Conservation (phyloP, 139 green algal species). For the Chlamydomonas sp. region DNA sequence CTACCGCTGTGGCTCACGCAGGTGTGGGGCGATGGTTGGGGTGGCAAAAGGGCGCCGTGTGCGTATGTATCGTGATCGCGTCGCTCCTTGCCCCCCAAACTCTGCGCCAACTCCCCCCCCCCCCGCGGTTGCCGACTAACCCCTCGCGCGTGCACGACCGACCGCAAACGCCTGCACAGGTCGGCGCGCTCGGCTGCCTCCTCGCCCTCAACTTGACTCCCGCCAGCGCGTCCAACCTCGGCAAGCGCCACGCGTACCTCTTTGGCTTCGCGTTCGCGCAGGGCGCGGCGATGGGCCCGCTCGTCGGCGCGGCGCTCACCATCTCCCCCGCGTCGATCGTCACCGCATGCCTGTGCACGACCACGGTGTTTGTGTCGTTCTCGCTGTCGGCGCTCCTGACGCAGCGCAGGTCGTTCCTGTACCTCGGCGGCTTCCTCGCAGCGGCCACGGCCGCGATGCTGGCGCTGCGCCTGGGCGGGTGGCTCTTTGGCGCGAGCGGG, state of each 20-base stretch:
- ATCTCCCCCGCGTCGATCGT: constrained; percentile 30
- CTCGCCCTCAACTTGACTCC: constrained; percentile 34
- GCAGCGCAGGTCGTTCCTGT: constrained; percentile 49
- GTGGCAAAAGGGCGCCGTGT: too few relatives aligned
- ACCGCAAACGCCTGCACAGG: too few relatives aligned
- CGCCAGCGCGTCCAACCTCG: constrained; percentile 13
- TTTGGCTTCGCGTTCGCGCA: constrained; percentile 46
- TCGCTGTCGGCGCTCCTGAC: constrained; percentile 49
- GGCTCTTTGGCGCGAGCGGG: constrained; percentile 30
- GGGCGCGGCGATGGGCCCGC: constrained; percentile 33
- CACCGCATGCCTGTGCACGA: constrained; percentile 40
- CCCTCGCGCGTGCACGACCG: too few relatives aligned
- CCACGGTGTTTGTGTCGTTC: constrained; percentile 64
- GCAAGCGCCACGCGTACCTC: constrained; percentile 45
- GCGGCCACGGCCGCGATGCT: constrained; percentile 30
- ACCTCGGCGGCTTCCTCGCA: constrained; percentile 41
- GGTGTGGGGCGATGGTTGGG: too few relatives aligned
- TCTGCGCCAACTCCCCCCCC: too few relatives aligned
- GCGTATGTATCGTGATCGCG: too few relatives aligned
- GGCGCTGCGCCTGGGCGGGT: constrained; percentile 45
- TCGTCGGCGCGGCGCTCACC: constrained; percentile 37
- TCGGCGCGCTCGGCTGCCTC: constrained; percentile 42
- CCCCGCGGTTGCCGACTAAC: too few relatives aligned
- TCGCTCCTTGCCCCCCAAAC: too few relatives aligned
- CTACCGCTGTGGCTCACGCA: too few relatives aligned